Base-by-base conservation (phyloP, 495 filamentous ascomycete genomes). In the Arthonia radiata region DNA sequence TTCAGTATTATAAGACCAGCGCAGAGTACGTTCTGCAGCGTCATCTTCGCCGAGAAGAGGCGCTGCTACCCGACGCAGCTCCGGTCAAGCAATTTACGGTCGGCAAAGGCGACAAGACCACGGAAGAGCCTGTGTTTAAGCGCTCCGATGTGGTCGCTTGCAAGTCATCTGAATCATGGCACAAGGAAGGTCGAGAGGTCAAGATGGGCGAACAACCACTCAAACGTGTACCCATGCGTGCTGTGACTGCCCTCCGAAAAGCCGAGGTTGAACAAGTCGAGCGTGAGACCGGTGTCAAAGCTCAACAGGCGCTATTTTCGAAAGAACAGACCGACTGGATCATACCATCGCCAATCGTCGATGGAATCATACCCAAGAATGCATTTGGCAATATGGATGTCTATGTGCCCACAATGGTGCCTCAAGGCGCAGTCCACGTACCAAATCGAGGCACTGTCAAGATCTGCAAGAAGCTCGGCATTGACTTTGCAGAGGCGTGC, bases 331-430 rank as follows among this genome's bases (percentile, higher is more conserved):
- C 83, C 0, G 72, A 82, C 27, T 92, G 72, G 59, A 91, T 92
- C 42, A 77, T 86, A 33, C 80, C 86, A 1, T 70, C 75, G 10
- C 80, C 81, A 4, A 74, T 76, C 40, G 27, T 29, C 21, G 61
- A 91, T 38, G 89, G 86, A 3, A 53, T 70, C 4, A 92, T 99
- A 28, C 89, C 83, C 4, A 83, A 78, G 47, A 99, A 99, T 40
- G 66, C 71, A 19, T 99, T 80, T 40, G 82, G 83, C 5, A 99
- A 99, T 43, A 93, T 93, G 34, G 89, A 99, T 48, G 67, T 91
- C 35, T 99, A 82, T 41, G 81, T 74, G 2, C 71, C 78, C 24
- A 77, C 71, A 29, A 94, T 99, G 83, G 70, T 92, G 11, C 86
- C 86, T 2, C 38, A 53, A 23, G 86, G 68, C 1, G 81, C 83